These are phyloP conservation scores for Claviceps maximensis DNA, from an alignment of 2,329 filamentous ascomycete species.

Conservation along the genomic window DNA sequence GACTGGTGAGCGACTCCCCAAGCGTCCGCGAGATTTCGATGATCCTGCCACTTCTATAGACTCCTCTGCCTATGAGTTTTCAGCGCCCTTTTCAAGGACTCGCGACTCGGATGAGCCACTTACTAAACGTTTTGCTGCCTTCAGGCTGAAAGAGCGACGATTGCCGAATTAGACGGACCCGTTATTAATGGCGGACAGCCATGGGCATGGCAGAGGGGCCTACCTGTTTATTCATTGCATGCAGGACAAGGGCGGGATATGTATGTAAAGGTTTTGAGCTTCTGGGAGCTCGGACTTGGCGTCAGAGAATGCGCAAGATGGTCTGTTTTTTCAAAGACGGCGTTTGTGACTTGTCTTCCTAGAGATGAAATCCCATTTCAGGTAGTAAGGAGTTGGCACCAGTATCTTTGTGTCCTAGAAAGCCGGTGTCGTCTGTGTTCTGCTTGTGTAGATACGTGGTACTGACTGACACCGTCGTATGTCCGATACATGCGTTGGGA, in stretches of 20 bases:
- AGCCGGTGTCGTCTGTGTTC: background rate
- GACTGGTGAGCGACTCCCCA: constrained; percentile 91
- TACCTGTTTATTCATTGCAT: background rate
- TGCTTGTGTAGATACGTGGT: background rate
- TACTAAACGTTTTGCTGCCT: constrained; percentile 54
- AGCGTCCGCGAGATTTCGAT: constrained; percentile 42
- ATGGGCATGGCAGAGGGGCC: background rate
- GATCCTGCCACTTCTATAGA: constrained; percentile 14
- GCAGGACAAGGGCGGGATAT: background rate
- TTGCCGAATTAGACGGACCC: background rate
- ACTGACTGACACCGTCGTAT: too few species aligned
- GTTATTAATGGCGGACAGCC: background rate
- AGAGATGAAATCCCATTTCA: background rate
- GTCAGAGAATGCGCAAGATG: background rate
- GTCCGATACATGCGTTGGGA: too few species aligned
- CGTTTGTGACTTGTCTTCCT: background rate
- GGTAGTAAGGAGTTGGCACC: background rate
- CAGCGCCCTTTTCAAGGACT: constrained; percentile 1
- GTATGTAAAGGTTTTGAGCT: background rate
- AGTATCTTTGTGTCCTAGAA: background rate
- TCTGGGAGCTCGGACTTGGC: background rate
- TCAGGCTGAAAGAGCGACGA: constrained; percentile 42
- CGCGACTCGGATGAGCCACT: constrained; percentile 37
- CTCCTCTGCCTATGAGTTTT: constrained; percentile 11
- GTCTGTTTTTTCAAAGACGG: background rate